A percentile compares a stretch with the other conserved stretches of the same genome.
Conservation (phyloP, 2,329 filamentous ascomycete genomes). For the Apiospora hydei region DNA sequence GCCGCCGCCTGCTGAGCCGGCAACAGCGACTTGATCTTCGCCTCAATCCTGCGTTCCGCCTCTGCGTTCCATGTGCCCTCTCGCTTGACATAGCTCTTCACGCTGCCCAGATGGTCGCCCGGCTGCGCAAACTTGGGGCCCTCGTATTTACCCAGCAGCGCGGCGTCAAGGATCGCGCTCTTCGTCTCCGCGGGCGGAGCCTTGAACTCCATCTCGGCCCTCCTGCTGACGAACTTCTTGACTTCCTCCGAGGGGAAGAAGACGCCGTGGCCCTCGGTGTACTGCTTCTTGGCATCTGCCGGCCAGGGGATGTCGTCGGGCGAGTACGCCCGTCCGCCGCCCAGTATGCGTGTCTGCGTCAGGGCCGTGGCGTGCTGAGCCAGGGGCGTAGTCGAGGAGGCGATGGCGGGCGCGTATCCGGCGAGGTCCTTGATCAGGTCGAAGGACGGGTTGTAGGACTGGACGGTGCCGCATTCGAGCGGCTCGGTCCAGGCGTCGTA, state of each 20-base stretch:
- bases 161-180: conserved; percentile 45
- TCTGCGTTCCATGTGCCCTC: conserved; percentile 42
- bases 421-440: conserved; percentile 42
- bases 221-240: conserved; percentile 39
- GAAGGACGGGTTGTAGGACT: conserved; percentile 43
- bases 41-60: conserved; percentile 36
- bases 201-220: conserved; percentile 32
- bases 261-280: conserved; percentile 41
- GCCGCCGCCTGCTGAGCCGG: not conserved
- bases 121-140: conserved; percentile 40
- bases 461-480: conserved; percentile 40
- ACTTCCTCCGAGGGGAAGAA: conserved; percentile 47
- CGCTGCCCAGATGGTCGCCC: conserved; percentile 35
- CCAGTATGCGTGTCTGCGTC: conserved; percentile 49
- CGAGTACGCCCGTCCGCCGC: conserved; percentile 45
- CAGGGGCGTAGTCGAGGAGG: conserved; percentile 39
- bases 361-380: conserved; percentile 45
- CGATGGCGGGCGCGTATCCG: conserved; percentile 49
- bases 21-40: conserved; percentile 31
- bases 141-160: conserved; percentile 48
- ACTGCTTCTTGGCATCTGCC: conserved; percentile 36
- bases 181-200: conserved; percentile 36
- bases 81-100: conserved; percentile 47
- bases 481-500: conserved; percentile 38
- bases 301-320: conserved; percentile 30